Evolutionary conservation across 257 asterid species (phyloP).

Genomic region (Apocynum venetum): DNA sequence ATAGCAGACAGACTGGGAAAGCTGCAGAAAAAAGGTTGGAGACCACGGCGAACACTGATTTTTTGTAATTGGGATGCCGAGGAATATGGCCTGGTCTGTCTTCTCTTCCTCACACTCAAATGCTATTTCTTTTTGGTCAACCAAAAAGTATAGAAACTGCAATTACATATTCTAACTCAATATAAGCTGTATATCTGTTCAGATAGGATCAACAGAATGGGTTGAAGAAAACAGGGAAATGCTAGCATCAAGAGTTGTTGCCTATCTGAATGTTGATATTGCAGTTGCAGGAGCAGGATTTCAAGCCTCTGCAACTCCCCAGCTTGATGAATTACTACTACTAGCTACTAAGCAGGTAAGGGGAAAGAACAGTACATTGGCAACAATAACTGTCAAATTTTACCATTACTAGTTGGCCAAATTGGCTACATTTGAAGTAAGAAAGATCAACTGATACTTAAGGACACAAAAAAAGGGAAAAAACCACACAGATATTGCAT

Average conservation of each 20-base stretch:
- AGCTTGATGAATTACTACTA: conserved; percentile 64
- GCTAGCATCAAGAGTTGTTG: conserved; percentile 60
- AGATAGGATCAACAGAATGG: conserved; percentile 91
- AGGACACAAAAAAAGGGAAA: background rate
- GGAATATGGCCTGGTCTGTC: conserved; percentile 83
- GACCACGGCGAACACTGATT: conserved; percentile 76
- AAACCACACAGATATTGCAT: background rate
- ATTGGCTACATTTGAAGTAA: background rate
- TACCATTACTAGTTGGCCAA: background rate
- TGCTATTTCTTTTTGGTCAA: background rate
- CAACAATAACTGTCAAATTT: conserved; percentile 4
- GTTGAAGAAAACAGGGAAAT: conserved; percentile 87
- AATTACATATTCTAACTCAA: background rate
- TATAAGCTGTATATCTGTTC: conserved; percentile 13
- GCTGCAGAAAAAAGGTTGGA: conserved; percentile 39
- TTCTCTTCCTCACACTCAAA: conserved; percentile 5
- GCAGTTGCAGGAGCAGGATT: conserved; percentile 73
- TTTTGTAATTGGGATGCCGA: conserved; percentile 93
- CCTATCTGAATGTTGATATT: conserved; percentile 73
- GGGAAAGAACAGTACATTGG: background rate
- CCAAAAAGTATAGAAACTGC: background rate
- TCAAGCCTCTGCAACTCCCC: conserved; percentile 71
- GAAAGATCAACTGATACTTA: background rate
- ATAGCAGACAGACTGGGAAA: conserved; percentile 60
- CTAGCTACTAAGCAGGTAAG: conserved; percentile 67